Percentiles rank a stretch among this genome's conserved stretches.
These are phyloP conservation scores for Russula compacta DNA, from an alignment of 768 basidiomycete genomes.

Conservation along the genomic window DNA sequence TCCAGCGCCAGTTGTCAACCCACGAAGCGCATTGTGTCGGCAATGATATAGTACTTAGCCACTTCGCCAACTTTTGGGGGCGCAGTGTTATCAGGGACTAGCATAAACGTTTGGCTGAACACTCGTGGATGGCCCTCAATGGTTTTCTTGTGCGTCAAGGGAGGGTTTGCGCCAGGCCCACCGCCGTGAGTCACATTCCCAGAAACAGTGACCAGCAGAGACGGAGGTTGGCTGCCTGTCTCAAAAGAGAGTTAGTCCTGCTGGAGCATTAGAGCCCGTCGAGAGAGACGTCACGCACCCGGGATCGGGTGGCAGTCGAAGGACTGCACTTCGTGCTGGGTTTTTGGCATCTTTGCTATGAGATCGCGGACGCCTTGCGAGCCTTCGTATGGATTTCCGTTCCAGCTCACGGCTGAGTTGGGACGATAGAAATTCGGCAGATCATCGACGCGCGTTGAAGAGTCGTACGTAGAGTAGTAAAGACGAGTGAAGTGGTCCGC, in stretches of 20 bases:
- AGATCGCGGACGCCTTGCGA: slow-evolving; percentile 57
- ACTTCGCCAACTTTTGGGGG: slow-evolving; percentile 62
- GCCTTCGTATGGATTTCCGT: slow-evolving; percentile 73
- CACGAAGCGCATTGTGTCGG: slow-evolving; percentile 76
- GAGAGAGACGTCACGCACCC: slow-evolving; percentile 36
- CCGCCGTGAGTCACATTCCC: slow-evolving; percentile 69
- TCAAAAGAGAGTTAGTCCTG: neutral
- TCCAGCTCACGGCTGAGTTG: slow-evolving; percentile 74
- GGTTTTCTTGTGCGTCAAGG: slow-evolving; percentile 34
- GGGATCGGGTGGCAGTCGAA: slow-evolving; percentile 89
- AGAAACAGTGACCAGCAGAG: slow-evolving; percentile 69
- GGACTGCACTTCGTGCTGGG: slow-evolving; percentile 78
- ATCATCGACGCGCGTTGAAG: slow-evolving; percentile 62
- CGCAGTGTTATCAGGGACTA: slow-evolving; percentile 64
- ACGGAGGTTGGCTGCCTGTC: slow-evolving; percentile 68
- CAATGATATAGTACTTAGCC: slow-evolving; percentile 73
- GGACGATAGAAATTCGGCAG: slow-evolving; percentile 76
- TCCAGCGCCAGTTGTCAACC: slow-evolving; percentile 34
- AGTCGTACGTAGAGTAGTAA: slow-evolving; percentile 79
- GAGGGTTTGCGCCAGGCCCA: slow-evolving; percentile 49
- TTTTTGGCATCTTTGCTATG: slow-evolving; percentile 62
- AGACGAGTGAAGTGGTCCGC: slow-evolving; percentile 77
- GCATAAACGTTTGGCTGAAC: slow-evolving; percentile 82
- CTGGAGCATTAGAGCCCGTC: neutral
- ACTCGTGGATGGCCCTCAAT: slow-evolving; percentile 74